Evolutionary conservation across 805 yeast species (phyloP), one percentile per base, ranked within the genome.

Genomic region (Lipomyces sp.): DNA sequence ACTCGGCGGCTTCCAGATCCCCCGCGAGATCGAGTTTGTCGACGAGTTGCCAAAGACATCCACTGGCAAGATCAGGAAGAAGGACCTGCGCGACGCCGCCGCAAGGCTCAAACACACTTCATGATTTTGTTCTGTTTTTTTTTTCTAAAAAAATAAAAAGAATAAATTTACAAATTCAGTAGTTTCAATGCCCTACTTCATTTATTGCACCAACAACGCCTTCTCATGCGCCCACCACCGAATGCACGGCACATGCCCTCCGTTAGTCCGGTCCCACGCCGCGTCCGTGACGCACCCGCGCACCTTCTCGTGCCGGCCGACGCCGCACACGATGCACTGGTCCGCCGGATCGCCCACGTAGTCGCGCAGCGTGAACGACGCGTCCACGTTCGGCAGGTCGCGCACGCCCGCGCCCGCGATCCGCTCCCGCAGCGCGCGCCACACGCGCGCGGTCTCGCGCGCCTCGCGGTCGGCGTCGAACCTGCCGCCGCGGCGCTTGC

Each of bases 21-120:
- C 71, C 8, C 57, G 59, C 50, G 59, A 57, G 40, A 41, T 56
- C 32, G 51, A 45, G 14, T 53, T 67, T 22, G 64, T 67, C 8
- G 56, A 58, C 2, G 61, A 51, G 40, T 51, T 68, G 26, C 71
- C 71, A 14, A 65, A 68, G 56, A 68, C 71, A 5, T 63, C 70
- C n/a, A 68, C 71, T 2, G 71, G 71, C 11, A 67, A 67, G 57
- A 61, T 67, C 8, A 60, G 62, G 37, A 67, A 67, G 54, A 61
- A 62, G 29, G 68, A 67, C 14, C 54, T 67, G n/a, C 53, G 70
- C 23, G 66, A 66, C 21, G 29, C 34, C 7, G 49, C n/a, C n/a
- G n/a, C 13, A 18, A 39, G 22, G 33, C 11, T 8, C 4, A n/a
- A 16, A 16, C 16, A 33, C 19, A 16, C 36, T 33, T 10, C 6